These are phyloP conservation scores for Bullera alba DNA, from an alignment of 768 basidiomycete genomes.

Conservation along the genomic window DNA sequence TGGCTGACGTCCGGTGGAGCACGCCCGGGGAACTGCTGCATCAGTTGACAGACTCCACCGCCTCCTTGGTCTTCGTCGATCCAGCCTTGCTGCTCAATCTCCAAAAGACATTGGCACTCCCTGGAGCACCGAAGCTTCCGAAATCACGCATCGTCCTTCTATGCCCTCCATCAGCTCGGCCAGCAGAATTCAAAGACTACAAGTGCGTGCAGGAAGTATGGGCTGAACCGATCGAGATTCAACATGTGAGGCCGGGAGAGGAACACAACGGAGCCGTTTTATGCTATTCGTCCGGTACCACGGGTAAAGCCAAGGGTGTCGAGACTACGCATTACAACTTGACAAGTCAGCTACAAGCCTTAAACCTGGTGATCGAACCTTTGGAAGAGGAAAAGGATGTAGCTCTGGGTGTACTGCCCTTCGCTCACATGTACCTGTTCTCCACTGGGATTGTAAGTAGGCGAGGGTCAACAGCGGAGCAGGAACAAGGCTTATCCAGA, in stretches of 20 bases:
- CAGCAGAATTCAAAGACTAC: conserved; percentile 1
- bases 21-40: conserved; percentile 61
- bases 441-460: conserved; percentile 36
- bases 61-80: conserved; percentile 59
- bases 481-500: too few relatives aligned
- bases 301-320: conserved; percentile 44
- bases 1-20: conserved; percentile 48
- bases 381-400: conserved; percentile 50
- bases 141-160: conserved; percentile 56
- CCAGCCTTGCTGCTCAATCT: conserved; percentile 59
- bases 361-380: conserved; percentile 50
- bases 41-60: conserved; percentile 64
- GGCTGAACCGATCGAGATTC: conserved; percentile 3
- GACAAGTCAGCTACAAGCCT: conserved; percentile 55
- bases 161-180: conserved; percentile 28
- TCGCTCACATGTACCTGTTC: conserved; percentile 52
- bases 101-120: conserved; percentile 54
- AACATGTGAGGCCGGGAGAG: conserved; percentile 2
- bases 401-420: conserved; percentile 62
- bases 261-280: conserved; percentile 36
- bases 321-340: conserved; percentile 55
- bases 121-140: conserved; percentile 38
- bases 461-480: conserved; percentile 24
- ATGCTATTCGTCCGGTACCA: conserved; percentile 46
- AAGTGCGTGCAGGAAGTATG: conserved; percentile 23